Conservation (phyloP, 805 yeast genomes). For the Ogataea henricii region DNA sequence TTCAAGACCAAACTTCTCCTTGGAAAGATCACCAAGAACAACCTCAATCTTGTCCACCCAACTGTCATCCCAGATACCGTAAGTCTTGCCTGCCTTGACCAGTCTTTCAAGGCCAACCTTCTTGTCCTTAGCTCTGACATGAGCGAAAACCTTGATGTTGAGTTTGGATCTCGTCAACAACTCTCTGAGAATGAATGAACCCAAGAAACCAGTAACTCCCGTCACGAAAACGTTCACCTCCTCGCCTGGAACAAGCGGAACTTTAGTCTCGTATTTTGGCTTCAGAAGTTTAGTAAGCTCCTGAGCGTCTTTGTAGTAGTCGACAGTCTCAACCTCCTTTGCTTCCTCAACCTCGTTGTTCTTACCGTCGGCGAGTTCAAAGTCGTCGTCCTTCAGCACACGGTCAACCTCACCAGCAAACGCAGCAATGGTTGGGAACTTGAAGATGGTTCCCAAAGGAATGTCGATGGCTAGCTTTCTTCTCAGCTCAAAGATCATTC, state of each 20-base stretch:
- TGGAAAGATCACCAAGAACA: conserved; percentile 80
- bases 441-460: conserved; percentile 89
- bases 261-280: conserved; percentile 46
- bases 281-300: conserved; percentile 46
- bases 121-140: conserved; percentile 80
- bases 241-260: conserved; percentile 22
- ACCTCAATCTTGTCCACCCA: conserved; percentile 63
- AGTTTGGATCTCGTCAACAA: conserved; percentile 56
- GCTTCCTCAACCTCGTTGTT: conserved; percentile 31
- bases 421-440: conserved; percentile 78
- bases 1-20: conserved; percentile 68
- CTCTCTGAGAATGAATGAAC: conserved; percentile 83
- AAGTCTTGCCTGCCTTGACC: conserved; percentile 71
- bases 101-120: conserved; percentile 76
- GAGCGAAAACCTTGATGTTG: conserved; percentile 71
- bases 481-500: conserved; percentile 92
- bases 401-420: conserved; percentile 75
- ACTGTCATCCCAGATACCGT: conserved; percentile 74
- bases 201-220: conserved; percentile 96
- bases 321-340: conserved; percentile 32
- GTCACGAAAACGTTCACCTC: conserved; percentile 70
- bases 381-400: conserved; percentile 51
- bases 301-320: conserved; percentile 77
- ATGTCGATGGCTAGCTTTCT: conserved; percentile 75
- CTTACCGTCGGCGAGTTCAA: conserved; percentile 42